Conservation (phyloP, 1,284 basidiomycete species). For the Trichosporon asahii region DNA sequence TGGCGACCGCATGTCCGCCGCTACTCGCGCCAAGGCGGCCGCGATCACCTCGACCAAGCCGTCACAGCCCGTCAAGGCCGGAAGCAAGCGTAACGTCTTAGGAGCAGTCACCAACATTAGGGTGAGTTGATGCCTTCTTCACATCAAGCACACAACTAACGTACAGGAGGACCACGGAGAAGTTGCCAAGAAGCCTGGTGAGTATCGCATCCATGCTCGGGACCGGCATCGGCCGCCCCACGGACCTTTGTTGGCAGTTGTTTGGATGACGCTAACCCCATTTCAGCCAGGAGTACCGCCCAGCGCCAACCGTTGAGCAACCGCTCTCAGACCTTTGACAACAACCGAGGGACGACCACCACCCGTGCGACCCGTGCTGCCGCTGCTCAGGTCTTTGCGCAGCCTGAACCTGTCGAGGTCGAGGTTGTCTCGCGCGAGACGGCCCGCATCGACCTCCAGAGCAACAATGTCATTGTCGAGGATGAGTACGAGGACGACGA, state of each 20-base stretch:
- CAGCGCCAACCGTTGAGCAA: conserved; percentile 38
- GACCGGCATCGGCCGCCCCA: neutral
- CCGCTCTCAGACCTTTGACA: conserved; percentile 22
- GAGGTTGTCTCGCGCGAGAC: conserved; percentile 34
- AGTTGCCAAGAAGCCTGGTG: conserved; percentile 39
- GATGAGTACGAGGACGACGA: conserved; percentile 24
- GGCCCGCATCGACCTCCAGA: conserved; percentile 4
- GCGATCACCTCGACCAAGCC: conserved; percentile 11
- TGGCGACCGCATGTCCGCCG: conserved; percentile 28
- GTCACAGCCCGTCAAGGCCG: conserved; percentile 32
- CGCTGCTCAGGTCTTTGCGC: conserved; percentile 12
- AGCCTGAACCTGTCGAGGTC: conserved; percentile 25
- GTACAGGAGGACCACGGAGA: conserved; percentile 31
- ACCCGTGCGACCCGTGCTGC: conserved; percentile 28
- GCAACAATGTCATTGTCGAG: conserved; percentile 18
- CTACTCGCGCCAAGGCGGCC: conserved; percentile 28
- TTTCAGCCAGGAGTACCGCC: conserved; percentile 28
- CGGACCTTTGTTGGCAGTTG: neutral
- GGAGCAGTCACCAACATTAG: conserved; percentile 40
- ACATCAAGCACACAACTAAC: conserved; percentile 3
- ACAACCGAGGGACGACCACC: conserved; percentile 34
- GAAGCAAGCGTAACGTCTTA: conserved; percentile 44
- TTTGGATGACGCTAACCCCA: neutral
- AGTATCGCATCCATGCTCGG: conserved; percentile 16
- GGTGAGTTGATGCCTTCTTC: conserved; percentile 17